Evolutionary conservation across 176 grass and related monocot species (phyloP).

Genomic region (Puccinellia tenuiflora): DNA sequence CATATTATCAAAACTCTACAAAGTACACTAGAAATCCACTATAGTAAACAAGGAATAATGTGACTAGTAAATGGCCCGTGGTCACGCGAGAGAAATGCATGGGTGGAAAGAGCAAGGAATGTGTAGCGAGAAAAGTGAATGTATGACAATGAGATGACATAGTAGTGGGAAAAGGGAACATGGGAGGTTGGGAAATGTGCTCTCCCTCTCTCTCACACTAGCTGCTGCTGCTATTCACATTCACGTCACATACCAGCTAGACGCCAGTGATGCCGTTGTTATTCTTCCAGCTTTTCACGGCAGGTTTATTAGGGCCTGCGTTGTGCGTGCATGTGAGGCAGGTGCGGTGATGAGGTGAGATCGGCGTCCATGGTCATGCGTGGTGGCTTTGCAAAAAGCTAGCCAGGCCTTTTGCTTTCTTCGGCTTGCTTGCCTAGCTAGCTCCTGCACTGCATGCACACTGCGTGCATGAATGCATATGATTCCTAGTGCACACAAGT

Average conservation of each 20-base stretch:
- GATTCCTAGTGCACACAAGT: neutral
- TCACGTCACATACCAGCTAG: conserved; percentile 21
- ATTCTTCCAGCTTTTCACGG: neutral
- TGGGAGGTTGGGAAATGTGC: conserved; percentile 32
- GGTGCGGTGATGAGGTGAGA: neutral
- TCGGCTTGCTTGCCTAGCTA: neutral
- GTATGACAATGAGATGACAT: neutral
- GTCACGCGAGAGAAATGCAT: too few relatives aligned
- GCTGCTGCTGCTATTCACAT: conserved; percentile 24
- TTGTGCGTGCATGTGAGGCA: neutral
- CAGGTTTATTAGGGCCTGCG: neutral
- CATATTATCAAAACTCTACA: too few relatives aligned
- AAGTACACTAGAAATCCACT: too few relatives aligned
- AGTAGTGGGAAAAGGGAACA: neutral
- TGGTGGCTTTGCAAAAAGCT: conserved; percentile 24
- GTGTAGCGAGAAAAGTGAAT: too few relatives aligned
- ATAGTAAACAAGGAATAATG: too few relatives aligned
- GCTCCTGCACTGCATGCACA: neutral
- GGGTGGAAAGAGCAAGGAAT: too few relatives aligned
- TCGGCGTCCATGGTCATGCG: neutral
- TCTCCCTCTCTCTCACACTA: neutral
- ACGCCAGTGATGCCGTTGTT: neutral
- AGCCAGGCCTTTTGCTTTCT: conserved; percentile 1
- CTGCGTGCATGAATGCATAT: too few relatives aligned
- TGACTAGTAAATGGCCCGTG: too few relatives aligned